Evolutionary conservation across 1,284 basidiomycete species (phyloP), one percentile per base, ranked within the genome.

Genomic region (Cryptococcus neoformans): DNA sequence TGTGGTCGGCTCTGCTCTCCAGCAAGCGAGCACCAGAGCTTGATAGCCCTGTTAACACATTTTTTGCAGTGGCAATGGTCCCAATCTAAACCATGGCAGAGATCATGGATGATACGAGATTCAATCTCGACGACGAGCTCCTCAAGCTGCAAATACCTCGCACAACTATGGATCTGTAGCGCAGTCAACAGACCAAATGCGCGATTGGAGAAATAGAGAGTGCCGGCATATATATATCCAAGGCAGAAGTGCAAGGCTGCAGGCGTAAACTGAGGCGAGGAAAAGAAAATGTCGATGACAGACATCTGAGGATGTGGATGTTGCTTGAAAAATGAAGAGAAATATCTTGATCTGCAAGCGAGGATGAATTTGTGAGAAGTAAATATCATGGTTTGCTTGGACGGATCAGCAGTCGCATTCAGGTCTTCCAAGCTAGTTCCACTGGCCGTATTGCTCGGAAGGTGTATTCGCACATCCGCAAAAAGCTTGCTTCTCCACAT

Each of bases 401-500:
- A 21, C 21, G 21, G 21, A 21, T 21, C 21, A 21, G 21, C 21
- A 21, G 21, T 21, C 21, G 21, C 21, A 21, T 21, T 21, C 45
- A 47, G 28, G 28, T 35, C 16, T 21, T 21, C 45, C n/a, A 47
- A 7, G 70, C n/a, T 63, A 65, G 51, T 68, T 67, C 1, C 70
- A 70, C 41, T 70, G 62, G 10, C 58, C 57, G 38, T 41, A 28
- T 5, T 45, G 44, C 8, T 44, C 37, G 82, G 82, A 42, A 93
- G 83, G 0, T 87, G 82, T 58, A 97, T 87, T 53, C 86, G 84
- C 14, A 93, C 85, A 75, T 97, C 93, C 2, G 90, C 89, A 76
- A 93, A 97, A 11, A 97, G 84, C 55, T 92, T 85, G 14, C 88
- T 90, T 35, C 92, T 81, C 93, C 93, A 96, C 91, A 94, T 94